Base-by-base conservation (phyloP, 352 stramenopile genomes). In the Hyaloperonospora brassicae region DNA sequence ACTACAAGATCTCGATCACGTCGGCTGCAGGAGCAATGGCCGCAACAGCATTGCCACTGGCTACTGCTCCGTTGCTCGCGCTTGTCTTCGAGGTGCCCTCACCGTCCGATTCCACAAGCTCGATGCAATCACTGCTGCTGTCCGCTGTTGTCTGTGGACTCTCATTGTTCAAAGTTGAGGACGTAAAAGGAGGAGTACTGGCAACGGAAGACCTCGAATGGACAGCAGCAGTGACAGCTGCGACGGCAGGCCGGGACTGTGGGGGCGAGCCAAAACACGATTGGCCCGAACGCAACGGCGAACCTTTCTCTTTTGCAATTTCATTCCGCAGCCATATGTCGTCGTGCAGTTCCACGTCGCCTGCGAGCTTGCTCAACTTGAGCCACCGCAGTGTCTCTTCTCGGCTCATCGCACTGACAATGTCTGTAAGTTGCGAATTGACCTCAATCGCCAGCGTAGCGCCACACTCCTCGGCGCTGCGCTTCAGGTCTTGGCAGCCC, bases 381-480 rank as follows among this genome's bases (percentile, higher is more conserved):
- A 93, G 70, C 79, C 81, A 91, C 50, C 65, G 64, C 25, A 92
- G 58, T 21, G 79, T 88, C 38, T 89, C 79, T 1, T 49, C 56
- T 21, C 55, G 51, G 41, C 55, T 77, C 76, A 90, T 84, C 0
- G 64, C 76, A 49, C 78, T 89, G 34, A 93, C 74, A 45, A 93
- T 79, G 47, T 93, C 84, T 0, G 80, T 93, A 27, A 86, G 59
- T 50, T 87, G 74, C 2, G 79, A 68, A 42, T 82, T 87, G 0
- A 93, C 67, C 52, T 93, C 80, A 31, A 93, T 90, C 39, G 76
- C 79, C 40, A 93, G 57, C 5, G 62, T 81, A 12, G 78, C 78
- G 30, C 76, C 79, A 47, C 72, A 88, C 14, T 62, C 59, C 38
- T 86, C 61, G 0, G 84, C 84, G 17, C 70, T 60, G 2, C 64